Evolutionary conservation across 169 alveolate genomes (phyloP).

Genomic region (Cystoisospora suis): DNA sequence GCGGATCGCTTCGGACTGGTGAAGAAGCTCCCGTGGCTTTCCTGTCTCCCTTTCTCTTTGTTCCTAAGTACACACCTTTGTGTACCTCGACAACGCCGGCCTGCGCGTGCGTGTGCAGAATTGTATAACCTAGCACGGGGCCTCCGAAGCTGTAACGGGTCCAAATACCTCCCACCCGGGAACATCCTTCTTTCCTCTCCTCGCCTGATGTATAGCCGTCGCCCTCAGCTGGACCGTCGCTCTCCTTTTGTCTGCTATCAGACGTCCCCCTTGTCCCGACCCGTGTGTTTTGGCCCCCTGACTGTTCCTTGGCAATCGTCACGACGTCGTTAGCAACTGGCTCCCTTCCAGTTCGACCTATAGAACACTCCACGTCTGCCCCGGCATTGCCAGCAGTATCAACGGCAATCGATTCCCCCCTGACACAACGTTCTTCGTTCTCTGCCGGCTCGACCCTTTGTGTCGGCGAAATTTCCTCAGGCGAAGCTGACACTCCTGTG

Average conservation of each 20-base stretch:
- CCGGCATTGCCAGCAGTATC: not conserved
- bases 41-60: not conserved
- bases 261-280: not conserved
- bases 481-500: too few relatives aligned
- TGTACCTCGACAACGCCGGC: not conserved
- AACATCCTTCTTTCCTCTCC: not conserved
- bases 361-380: not conserved
- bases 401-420: not conserved
- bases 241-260: not conserved
- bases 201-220: not conserved
- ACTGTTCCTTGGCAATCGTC: too few relatives aligned
- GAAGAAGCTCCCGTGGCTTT: not conserved
- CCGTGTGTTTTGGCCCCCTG: too few relatives aligned
- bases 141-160: slow-evolving; percentile 29
- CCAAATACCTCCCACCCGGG: not conserved
- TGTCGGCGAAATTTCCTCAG: not conserved
- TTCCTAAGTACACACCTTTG: not conserved
- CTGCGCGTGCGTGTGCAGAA: not conserved
- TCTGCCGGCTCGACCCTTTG: not conserved
- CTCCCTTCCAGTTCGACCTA: not conserved
- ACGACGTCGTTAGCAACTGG: not conserved
- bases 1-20: not conserved
- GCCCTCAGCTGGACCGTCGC: slow-evolving; percentile 1
- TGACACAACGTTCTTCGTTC: not conserved
- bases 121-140: not conserved